A percentile compares a stretch with the other conserved stretches of the same genome.
phyloP scores from a whole-genome alignment of 1,284 basidiomycete genomes.

The Cryptococcus sp. region DNA sequence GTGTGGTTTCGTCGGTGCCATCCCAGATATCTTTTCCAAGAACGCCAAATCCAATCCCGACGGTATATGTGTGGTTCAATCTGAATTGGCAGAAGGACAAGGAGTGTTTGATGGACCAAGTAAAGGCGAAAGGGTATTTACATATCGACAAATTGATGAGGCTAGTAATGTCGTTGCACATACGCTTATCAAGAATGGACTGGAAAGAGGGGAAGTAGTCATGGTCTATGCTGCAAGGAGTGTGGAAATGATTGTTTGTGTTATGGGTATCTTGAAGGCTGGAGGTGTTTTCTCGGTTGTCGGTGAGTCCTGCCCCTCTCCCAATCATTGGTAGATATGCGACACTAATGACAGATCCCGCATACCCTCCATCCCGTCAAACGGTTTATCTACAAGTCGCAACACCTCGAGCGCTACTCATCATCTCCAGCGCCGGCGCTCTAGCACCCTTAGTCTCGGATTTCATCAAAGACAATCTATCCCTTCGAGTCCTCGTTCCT shows the following conservation, averaged over 20 bases:
- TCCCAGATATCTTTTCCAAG: conserved; percentile 84
- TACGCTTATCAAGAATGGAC: conserved; percentile 75
- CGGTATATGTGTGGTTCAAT: conserved; percentile 76
- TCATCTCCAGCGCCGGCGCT: conserved; percentile 84
- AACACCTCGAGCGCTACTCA: conserved; percentile 84
- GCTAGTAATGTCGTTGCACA: conserved; percentile 91
- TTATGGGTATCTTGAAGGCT: conserved; percentile 94
- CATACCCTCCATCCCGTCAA: conserved; percentile 91
- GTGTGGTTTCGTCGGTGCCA: conserved; percentile 95
- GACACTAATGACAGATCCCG: conserved; percentile 64
- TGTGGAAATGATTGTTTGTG: conserved; percentile 94
- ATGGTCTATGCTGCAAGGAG: conserved; percentile 98
- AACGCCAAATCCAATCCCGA: conserved; percentile 76
- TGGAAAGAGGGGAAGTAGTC: conserved; percentile 92
- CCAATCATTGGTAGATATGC: not conserved
- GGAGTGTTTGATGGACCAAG: conserved; percentile 44
- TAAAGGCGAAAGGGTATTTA: conserved; percentile 57
- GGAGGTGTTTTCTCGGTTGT: conserved; percentile 98
- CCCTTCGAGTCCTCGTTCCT: conserved; percentile 89
- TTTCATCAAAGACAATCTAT: conserved; percentile 74
- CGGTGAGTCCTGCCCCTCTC: conserved; percentile 53
- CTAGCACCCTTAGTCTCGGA: conserved; percentile 79
- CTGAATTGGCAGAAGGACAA: conserved; percentile 52
- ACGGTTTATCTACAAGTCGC: conserved; percentile 95
- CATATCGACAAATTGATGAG: conserved; percentile 75